Evolutionary conservation across 2,329 filamentous ascomycete species (phyloP).

Genomic region (Alternaria viburni): DNA sequence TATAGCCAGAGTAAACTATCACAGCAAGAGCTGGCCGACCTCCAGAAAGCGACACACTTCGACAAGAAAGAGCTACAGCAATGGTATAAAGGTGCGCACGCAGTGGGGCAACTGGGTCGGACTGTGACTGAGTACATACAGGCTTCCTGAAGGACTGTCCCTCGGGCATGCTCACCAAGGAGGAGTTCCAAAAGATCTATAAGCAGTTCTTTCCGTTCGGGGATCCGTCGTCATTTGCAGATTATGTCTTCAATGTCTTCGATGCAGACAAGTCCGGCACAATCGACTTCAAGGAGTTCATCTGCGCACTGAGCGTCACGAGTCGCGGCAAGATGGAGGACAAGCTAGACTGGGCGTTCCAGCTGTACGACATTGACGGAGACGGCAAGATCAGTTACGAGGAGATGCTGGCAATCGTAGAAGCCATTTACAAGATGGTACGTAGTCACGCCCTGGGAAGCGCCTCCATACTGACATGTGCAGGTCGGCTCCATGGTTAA

Average conservation of each 20-base stretch:
- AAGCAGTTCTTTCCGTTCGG: conserved; percentile 99
- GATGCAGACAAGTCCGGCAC: conserved; percentile 96
- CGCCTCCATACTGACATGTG: conserved; percentile 20
- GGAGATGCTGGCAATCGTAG: conserved; percentile 98
- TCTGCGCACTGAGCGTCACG: conserved; percentile 95
- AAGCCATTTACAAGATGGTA: conserved; percentile 99
- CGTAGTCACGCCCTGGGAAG: background rate
- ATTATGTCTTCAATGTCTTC: conserved; percentile 99
- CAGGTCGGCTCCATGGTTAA: conserved; percentile 99
- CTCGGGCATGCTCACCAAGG: conserved; percentile 93
- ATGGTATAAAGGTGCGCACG: conserved; percentile 93
- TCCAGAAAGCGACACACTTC: conserved; percentile 97
- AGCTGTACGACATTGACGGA: conserved; percentile 98
- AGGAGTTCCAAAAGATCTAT: conserved; percentile 99
- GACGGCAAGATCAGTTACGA: conserved; percentile 99
- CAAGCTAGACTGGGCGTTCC: conserved; percentile 99
- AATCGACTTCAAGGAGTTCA: conserved; percentile 99
- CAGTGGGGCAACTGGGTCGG: background rate
- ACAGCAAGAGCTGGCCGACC: conserved; percentile 90
- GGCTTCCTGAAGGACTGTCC: conserved; percentile 99
- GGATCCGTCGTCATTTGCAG: conserved; percentile 94
- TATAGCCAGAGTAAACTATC: conserved; percentile 96
- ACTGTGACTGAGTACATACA: conserved; percentile 50
- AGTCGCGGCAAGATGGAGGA: conserved; percentile 99
- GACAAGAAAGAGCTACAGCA: conserved; percentile 99